Conservation (phyloP, 768 basidiomycete species). For the Pholiota molesta region DNA sequence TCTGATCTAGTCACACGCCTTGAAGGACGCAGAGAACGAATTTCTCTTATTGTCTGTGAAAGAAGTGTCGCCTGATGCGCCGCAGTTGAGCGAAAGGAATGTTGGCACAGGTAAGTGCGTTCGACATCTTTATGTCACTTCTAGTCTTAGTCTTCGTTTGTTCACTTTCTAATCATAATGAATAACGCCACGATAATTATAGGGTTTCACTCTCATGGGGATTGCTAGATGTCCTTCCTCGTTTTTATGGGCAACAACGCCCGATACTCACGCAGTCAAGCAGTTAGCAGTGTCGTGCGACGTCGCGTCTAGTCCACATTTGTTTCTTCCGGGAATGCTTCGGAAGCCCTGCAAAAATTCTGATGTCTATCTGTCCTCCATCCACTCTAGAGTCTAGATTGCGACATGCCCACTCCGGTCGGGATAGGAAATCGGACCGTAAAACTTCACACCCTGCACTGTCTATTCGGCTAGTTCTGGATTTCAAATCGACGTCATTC, state of each 20-base stretch:
- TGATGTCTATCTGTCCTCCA: neutral
- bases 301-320: neutral
- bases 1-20: neutral
- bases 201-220: neutral
- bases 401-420: neutral
- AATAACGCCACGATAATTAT: neutral
- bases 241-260: neutral
- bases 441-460: neutral
- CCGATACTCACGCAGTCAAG: conserved; percentile 1
- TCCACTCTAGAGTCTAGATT: neutral
- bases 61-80: neutral
- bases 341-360: neutral
- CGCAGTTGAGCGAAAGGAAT: neutral
- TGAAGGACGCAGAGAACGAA: neutral
- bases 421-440: conserved; percentile 1
- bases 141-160: neutral
- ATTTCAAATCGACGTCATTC: conserved; percentile 1
- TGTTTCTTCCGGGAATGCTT: neutral
- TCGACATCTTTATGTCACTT: neutral
- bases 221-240: neutral
- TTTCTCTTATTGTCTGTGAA: neutral
- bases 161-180: neutral
- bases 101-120: neutral
- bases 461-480: neutral
- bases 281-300: neutral